Evolutionary conservation across 768 basidiomycete species (phyloP).

Genomic region (Pleurotus citrinopileatus): DNA sequence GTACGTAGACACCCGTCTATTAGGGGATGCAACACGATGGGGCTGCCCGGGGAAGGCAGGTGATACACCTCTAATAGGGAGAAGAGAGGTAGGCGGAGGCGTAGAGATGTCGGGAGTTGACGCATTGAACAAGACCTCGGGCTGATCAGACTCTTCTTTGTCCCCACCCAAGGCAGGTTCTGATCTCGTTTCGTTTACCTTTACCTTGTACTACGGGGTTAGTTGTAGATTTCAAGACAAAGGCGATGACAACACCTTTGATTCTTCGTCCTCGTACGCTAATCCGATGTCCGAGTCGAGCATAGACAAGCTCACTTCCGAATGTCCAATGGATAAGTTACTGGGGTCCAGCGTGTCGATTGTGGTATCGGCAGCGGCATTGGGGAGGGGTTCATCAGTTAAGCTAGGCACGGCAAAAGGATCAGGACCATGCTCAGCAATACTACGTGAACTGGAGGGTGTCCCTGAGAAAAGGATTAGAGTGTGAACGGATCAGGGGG

Average conservation of each 20-base stretch:
- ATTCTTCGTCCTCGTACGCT: not conserved
- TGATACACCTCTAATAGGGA: not conserved
- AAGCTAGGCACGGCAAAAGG: conserved; percentile 16
- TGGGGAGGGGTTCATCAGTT: conserved; percentile 19
- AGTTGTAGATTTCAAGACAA: too few relatives aligned
- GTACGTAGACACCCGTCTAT: conserved; percentile 4
- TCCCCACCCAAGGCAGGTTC: not conserved
- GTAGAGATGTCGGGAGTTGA: conserved; percentile 6
- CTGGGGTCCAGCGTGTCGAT: conserved; percentile 23
- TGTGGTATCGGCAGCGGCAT: not conserved
- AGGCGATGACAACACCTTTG: not conserved
- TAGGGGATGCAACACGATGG: conserved; percentile 13
- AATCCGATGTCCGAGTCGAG: conserved; percentile 6
- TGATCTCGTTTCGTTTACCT: not conserved
- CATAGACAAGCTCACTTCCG: conserved; percentile 9
- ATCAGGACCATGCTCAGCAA: conserved; percentile 8
- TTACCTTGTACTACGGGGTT: not conserved
- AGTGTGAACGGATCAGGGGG: conserved; percentile 2
- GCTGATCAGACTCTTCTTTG: not conserved
- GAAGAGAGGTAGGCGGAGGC: conserved; percentile 1
- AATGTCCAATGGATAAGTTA: conserved; percentile 25
- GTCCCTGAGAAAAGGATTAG: conserved; percentile 13
- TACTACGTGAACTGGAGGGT: conserved; percentile 1
- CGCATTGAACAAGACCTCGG: conserved; percentile 2
- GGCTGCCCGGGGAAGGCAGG: not conserved